Conservation (phyloP, 768 basidiomycete species). For the Baorangia bicolor region DNA sequence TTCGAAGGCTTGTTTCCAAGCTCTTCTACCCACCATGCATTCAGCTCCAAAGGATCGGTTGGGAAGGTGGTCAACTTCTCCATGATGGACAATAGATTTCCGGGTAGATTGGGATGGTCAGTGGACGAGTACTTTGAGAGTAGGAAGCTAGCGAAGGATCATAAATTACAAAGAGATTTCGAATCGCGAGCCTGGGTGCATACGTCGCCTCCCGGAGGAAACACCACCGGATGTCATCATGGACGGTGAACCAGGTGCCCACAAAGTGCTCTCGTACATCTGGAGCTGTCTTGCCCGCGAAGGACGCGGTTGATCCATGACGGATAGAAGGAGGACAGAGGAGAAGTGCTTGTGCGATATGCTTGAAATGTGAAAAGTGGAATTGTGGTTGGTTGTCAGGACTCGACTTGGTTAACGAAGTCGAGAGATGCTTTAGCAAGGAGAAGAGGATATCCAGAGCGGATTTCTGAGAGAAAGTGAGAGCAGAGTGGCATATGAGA, state of each 20-base stretch:
- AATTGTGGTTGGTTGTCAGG: constrained; percentile 57
- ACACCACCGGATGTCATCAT: constrained; percentile 88
- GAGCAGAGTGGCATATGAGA: not conserved
- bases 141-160: constrained; percentile 14
- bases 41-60: constrained; percentile 62
- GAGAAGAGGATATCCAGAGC: constrained; percentile 76
- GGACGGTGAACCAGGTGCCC: constrained; percentile 69
- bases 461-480: constrained; percentile 48
- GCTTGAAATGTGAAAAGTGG: constrained; percentile 65
- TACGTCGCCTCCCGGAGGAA: constrained; percentile 80
- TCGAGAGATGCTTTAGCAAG: constrained; percentile 75
- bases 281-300: constrained; percentile 44
- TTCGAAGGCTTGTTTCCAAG: constrained; percentile 58
- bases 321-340: constrained; percentile 55
- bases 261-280: constrained; percentile 67
- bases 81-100: constrained; percentile 63
- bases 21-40: constrained; percentile 77
- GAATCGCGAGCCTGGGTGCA: constrained; percentile 16
- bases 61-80: constrained; percentile 75
- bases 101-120: constrained; percentile 38
- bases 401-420: constrained; percentile 47
- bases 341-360: constrained; percentile 58
- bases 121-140: constrained; percentile 27
- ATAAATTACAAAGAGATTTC: not conserved
- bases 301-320: constrained; percentile 14